Evolutionary conservation across 768 basidiomycete species (phyloP), one percentile per base, ranked within the genome.

Genomic region (Tricholoma sp.): DNA sequence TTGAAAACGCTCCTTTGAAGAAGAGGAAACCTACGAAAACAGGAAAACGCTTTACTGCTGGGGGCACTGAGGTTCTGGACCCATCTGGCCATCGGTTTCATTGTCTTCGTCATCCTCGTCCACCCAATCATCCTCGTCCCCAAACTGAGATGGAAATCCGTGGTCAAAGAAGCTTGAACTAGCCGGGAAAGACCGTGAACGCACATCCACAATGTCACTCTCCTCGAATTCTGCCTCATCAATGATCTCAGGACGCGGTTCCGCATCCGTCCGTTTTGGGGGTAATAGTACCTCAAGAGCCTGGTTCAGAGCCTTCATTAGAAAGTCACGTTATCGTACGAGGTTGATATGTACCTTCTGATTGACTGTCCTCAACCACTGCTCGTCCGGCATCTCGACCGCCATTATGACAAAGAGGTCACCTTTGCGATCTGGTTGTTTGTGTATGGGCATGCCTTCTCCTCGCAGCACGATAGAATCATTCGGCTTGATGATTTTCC

Each of bases 381-480:
- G 75, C 51, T 80, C 77, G 57, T 78, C 76, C 11, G 95, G 95
- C 91, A 95, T 94, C 72, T 97, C 94, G 53, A 98, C 79, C 56
- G 88, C 82, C 54, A 97, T 81, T 53, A 87, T 80, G 56, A 98
- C 77, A 64, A 86, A 91, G 37, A 98, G 75, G 65, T 95, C 87
- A 10, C 94, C 94, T 69, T 84, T 88, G 59, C 78, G 72, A 54
- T 84, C 81, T 21, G 83, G 74, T 11, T 76, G 76, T 63, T 85
- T 86, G 72, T 85, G 78, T 11, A 83, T 69, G 1, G 94, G 94
- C 94, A 98, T 95, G 37, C 96, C 95, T 72, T 98, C 94, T 10
- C 85, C 87, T 2, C 84, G 80, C 35, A 97, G 65, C 16, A 88
- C 76, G 58, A 94, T 89, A 19, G 84, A 83, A 61, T 88, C 84